Conservation (phyloP, 768 basidiomycete species). For the Polyporus arcularius region DNA sequence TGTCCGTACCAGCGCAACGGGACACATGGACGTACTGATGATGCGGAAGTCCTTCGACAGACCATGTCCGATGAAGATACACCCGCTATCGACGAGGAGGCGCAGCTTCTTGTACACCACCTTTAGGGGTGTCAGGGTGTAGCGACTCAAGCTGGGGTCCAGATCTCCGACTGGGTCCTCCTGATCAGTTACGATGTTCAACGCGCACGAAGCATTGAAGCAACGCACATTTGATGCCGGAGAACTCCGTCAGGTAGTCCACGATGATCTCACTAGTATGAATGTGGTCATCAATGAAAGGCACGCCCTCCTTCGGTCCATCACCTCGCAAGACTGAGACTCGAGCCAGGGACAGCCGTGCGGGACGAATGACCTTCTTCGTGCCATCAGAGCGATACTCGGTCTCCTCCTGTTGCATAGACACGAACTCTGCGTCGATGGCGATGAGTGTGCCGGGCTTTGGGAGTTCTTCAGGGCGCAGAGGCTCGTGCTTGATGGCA, state of each 20-base stretch:
- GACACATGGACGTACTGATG: slow-evolving; percentile 69
- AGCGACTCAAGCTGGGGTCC: slow-evolving; percentile 76
- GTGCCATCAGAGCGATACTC: slow-evolving; percentile 95
- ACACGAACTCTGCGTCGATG: slow-evolving; percentile 98
- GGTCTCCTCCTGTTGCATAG: slow-evolving; percentile 97
- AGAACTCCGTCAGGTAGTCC: slow-evolving; percentile 96
- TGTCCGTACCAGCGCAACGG: too few relatives aligned
- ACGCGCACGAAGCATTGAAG: neutral
- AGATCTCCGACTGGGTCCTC: slow-evolving; percentile 80
- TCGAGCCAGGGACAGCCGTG: slow-evolving; percentile 87
- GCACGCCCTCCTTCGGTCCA: slow-evolving; percentile 76
- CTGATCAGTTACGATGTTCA: neutral
- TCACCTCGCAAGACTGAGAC: slow-evolving; percentile 92
- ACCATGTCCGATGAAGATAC: slow-evolving; percentile 97
- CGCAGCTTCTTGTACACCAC: slow-evolving; percentile 98
- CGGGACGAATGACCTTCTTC: slow-evolving; percentile 89
- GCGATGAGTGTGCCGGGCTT: slow-evolving; percentile 85
- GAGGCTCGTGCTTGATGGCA: slow-evolving; percentile 75
- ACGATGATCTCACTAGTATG: slow-evolving; percentile 95
- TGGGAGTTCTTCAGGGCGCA: slow-evolving; percentile 77
- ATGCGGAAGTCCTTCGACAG: slow-evolving; percentile 97
- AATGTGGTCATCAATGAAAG: slow-evolving; percentile 98
- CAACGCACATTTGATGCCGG: slow-evolving; percentile 86
- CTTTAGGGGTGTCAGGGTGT: slow-evolving; percentile 93
- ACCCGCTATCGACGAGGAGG: slow-evolving; percentile 89